Base-by-base conservation (phyloP, 805 yeast genomes). In the Monosporozyma aerobia region DNA sequence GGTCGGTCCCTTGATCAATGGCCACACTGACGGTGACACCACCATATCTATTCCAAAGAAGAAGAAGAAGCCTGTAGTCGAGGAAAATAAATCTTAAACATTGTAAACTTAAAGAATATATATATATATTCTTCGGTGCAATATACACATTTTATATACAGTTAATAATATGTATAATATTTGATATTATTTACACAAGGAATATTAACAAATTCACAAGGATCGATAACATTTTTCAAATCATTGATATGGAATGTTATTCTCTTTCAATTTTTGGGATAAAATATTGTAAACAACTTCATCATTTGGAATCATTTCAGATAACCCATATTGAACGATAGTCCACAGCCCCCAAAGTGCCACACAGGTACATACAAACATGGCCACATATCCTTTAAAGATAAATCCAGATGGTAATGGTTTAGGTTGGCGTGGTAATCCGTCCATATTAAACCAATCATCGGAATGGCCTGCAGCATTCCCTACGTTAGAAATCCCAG, bases 1-100 rank as follows among this genome's bases (percentile, higher is more conserved):
- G 67, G 80, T 92, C 7, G 99, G 99, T 11, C 81, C 89, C 0
- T 70, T 92, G 56, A 65, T 81, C 0, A 86, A 74, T 67, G 97
- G 96, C 3, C 76, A 77, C 51, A 76, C 81, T 1, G 56, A 51
- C 0, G 72, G 71, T 16, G 63, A 60, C 23, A 29, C 60, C 3
- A 13, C 43, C 5, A 40, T 54, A 9, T 30, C 45, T 16, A 39
- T 52, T 19, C 54, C 52, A 22, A 49, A 33, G 44, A 32, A 33
- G 25, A 32, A 35, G 16, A 35, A 35, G 39, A 35, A 35, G 16
- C 37, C 37, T 33, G 37, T n/a, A 13, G 16, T 16, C 25, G 19
- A 40, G 27, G 44, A 40, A 40, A 39, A 40, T 7, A n/a, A 13
- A 35, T 16, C 16, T 35, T 35, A 35, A 35, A n/a, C 39, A 35